Base-by-base conservation (phyloP, 2,329 filamentous ascomycete species). In the Fusarium sp. region DNA sequence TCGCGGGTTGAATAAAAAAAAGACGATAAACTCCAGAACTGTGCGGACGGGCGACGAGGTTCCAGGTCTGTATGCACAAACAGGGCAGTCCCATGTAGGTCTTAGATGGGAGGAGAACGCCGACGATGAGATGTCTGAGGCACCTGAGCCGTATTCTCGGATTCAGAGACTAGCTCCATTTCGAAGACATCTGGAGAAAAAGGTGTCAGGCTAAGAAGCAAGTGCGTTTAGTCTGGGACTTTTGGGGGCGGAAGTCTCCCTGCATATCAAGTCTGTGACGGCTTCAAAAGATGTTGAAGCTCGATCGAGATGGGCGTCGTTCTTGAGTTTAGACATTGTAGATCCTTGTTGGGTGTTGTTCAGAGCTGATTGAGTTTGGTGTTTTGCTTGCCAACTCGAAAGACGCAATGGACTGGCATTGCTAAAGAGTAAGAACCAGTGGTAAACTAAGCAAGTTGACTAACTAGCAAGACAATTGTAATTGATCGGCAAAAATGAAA, bases 41-140 rank as follows among this genome's bases (percentile, higher is more conserved):
- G 13, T 36, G 27, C n/a, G 11, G 42, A 16, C 23, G 42, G 23
- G 23, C 23, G 42, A 49, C 20, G 42, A 49, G 20, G 42, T 46
- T 46, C 42, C 20, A 46, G 42, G 42, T 27, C 14, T 46, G 42
- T 6, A 46, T 46, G 42, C 20, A 46, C 42, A n/a, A 25, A 33
- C 49, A 18, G 27, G 13, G 7, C n/a, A 16, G 9, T n/a, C 18
- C 50, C 7, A 53, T 53, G 50, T 38, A 59, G 33, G 57, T 59
- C 57, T 59, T 31, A 14, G 44, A 33, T 40, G 20, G n/a, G 29
- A 29, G 29, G 16, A 40, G 23, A 40, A 40, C 25, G 23, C 10
- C 31, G 33, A 34, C 23, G 46, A 58, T 61, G 51, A 25, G 20
- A 62, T 67, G 61, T 69, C 68, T 67, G 59, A 69, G 34, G 64